Evolutionary conservation across 2,329 filamentous ascomycete species (phyloP), one percentile per base, ranked within the genome.

Genomic region (Penicillium sp.): DNA sequence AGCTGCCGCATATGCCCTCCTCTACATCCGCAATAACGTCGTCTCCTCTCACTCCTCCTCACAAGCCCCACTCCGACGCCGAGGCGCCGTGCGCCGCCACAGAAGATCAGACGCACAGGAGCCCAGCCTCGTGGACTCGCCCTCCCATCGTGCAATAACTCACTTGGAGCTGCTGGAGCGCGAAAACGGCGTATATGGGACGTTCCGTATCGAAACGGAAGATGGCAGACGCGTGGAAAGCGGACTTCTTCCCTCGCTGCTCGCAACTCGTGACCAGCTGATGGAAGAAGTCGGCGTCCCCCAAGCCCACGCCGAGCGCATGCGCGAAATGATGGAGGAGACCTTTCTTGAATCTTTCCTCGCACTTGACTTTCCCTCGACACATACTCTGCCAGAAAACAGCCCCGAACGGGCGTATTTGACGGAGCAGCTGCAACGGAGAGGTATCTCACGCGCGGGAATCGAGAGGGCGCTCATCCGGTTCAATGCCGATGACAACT

Each of bases 271-370:
- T 39, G 75, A 78, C 50, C 76, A 78, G 62, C 68, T 79, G 59
- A 77, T 78, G 73, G 73, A 76, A 59, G 71, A 75, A 58, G 72
- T 78, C 14, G 75, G 74, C 11, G 71, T 78, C 15, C 70, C 71
- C 1, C 62, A 67, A 45, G 75, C 72, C 34, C 73, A 78, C 62
- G 77, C 77, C 20, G 72, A 75, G 58, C 69, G 75, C 56, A 77
- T 78, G 73, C 75, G 75, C 55, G 72, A 75, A 58, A 76, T 77
- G 72, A 78, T 79, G 73, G 77, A 79, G 58, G 75, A 78, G 53
- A 75, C 75, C 0, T 79, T 79, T 58, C 58, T 79, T 39, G 76
- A 78, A 57, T 76, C 76, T 2, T 79, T 79, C 49, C 67, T 79
- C 35, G 74, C 76, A 1, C 63, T 78, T 38, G 76, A 79, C 50